These are phyloP conservation scores for Phaeotremella skinneri DNA, from an alignment of 768 basidiomycete genomes.

Conservation along the genomic window DNA sequence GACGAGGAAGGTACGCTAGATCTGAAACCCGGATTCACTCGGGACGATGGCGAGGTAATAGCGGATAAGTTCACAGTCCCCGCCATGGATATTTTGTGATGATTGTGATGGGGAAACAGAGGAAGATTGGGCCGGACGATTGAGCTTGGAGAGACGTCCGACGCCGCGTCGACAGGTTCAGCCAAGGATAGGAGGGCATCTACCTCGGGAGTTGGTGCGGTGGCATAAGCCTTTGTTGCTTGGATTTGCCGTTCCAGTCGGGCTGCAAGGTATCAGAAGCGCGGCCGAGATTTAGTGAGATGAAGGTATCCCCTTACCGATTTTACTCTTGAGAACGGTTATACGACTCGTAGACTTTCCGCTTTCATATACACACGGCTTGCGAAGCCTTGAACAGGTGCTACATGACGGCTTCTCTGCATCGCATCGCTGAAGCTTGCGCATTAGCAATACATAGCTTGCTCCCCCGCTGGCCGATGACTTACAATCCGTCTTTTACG, in stretches of 20 bases:
- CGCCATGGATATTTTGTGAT: too few relatives aligned
- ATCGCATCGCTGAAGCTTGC: conserved; percentile 6
- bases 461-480: not conserved
- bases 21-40: too few relatives aligned
- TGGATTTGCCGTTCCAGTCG: conserved; percentile 1
- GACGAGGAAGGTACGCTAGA: not conserved
- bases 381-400: conserved; percentile 12
- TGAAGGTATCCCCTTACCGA: conserved; percentile 4
- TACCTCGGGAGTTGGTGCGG: not conserved
- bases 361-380: conserved; percentile 16
- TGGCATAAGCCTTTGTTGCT: not conserved
- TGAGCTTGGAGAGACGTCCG: conserved; percentile 1
- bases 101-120: too few relatives aligned
- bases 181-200: too few relatives aligned
- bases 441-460: not conserved
- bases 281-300: not conserved
- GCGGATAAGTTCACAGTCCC: not conserved
- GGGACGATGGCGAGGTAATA: not conserved
- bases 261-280: not conserved
- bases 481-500: conserved; percentile 16
- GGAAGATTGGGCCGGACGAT: too few relatives aligned
- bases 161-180: not conserved
- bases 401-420: conserved; percentile 20
- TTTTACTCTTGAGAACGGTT: conserved; percentile 9
- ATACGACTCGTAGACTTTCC: conserved; percentile 8